Base-by-base conservation (phyloP, 2,329 filamentous ascomycete species). In the Hirsutella thompsonii region DNA sequence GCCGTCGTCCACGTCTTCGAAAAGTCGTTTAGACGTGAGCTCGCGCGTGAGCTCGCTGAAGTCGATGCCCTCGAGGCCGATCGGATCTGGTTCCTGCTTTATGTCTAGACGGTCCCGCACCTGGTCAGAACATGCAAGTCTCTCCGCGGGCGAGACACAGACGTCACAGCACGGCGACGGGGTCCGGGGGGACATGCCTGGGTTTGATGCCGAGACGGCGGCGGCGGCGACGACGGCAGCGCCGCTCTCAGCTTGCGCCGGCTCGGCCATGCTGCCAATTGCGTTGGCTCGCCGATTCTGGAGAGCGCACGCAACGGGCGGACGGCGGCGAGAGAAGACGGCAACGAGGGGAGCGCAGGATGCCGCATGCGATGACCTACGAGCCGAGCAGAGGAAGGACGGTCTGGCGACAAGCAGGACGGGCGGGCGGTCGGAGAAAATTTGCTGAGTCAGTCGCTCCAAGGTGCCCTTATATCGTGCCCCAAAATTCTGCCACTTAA, bases 391-490 rank as follows among this genome's bases (percentile, higher is more conserved):
- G 21, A n/a, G n/a, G n/a, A 11, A 13, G 2, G 35, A 30, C 38
- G 38, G 29, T 23, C 19, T 18, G 36, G 36, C 19, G 35, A 28
- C 33, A 33, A 52, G 56, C 51, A 47, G 51, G 53, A n/a, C n/a
- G 52, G 52, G 49, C 49, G 48, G 52, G 56, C 54, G 52, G 49
- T 50, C 49, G 57, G 55, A 60, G 57, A 63, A 63, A 63, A 57
- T 62, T 62, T 64, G 63, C 61, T 61, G 59, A 62, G 51, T 61
- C 53, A 62, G 59, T 50, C 52, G 44, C 42, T 42, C 40, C 26
- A n/a, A 5, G 49, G 47, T 62, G 60, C 60, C 59, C 58, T 63
- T 59, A 60, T 59, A 59, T 58, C 56, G 51, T 60, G 59, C 59
- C 59, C 59, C 59, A 55, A 54, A 56, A 54, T 50, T 56, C 52